Percentiles rank a stretch among this genome's conserved stretches.
phyloP scores from a whole-genome alignment of 225 moss, liverwort and hornwort species.

The Physcomitrium patens region DNA sequence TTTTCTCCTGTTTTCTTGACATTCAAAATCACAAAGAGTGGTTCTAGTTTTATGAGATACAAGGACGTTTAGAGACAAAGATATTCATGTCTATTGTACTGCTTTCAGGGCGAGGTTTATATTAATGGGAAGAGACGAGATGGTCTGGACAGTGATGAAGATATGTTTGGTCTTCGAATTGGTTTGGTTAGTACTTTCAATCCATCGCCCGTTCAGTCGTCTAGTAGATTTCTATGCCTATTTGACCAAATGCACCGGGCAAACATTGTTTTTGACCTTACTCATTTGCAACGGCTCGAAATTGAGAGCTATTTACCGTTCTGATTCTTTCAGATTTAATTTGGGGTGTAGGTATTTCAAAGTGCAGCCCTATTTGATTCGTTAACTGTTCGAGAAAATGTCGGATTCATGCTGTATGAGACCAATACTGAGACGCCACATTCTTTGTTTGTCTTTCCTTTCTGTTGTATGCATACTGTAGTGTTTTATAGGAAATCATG shows the following conservation, averaged over 20 bases:
- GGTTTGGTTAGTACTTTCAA: constrained; percentile 64
- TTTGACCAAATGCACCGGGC: not conserved
- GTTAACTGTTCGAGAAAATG: constrained; percentile 76
- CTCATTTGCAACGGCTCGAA: not conserved
- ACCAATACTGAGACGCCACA: not conserved
- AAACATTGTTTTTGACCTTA: not conserved
- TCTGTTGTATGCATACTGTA: not conserved
- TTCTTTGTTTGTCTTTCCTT: constrained; percentile 15
- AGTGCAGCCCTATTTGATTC: constrained; percentile 91
- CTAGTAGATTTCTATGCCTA: not conserved
- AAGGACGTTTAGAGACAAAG: not conserved
- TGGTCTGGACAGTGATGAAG: constrained; percentile 76
- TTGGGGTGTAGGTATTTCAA: constrained; percentile 68
- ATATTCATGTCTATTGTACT: not conserved
- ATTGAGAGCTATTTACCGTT: not conserved
- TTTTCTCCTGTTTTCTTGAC: not conserved
- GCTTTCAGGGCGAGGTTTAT: constrained; percentile 71
- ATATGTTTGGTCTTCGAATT: constrained; percentile 65
- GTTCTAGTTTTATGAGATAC: constrained; percentile 1
- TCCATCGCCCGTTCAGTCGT: not conserved
- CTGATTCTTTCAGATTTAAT: not conserved
- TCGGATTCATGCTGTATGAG: constrained; percentile 85
- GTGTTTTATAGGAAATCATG: not conserved
- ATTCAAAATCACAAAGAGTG: not conserved
- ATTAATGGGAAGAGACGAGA: constrained; percentile 67